Base-by-base conservation (phyloP, 164 flowering plant species). In the Stephania cephalantha region DNA sequence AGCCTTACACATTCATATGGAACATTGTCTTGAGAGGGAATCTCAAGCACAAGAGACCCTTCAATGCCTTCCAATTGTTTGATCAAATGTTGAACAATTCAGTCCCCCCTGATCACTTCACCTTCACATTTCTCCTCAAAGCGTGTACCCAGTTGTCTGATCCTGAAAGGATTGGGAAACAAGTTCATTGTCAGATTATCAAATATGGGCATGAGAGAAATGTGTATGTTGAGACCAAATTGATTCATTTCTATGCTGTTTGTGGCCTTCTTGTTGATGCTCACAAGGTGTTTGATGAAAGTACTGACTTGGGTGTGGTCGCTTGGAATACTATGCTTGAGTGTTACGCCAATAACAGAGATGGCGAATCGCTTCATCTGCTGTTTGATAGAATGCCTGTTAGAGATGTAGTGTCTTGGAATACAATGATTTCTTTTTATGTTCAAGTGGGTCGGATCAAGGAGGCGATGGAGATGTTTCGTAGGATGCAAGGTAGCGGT, bases 101-200 rank as follows among this genome's bases (percentile, higher is more conserved):
- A 9, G 29, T 73, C 29, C 22, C 44, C 22, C 69, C 75, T 42
- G 75, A 73, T 45, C 53, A 73, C 48, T 63, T 61, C 64, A 73
- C 75, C 17, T 73, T 63, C 65, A 73, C 75, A 25, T 61, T 73
- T 61, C 31, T 73, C n/a, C 75, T 73, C 35, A 73, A 73, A 25
- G 69, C 69, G 1, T 73, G 31, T 11, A 63, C 69, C 18, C 69
- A 61, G 20, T 73, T 73, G 25, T 17, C 30, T 29, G 55, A 20
- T 63, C 18, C 18, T 8, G 31, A 15, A 18, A 18, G n/a, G 0
- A 31, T 73, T 9, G 75, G 53, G 3, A 63, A 64, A 22, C 68
- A 61, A 53, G 6, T 73, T 29, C 75, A 73, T 44, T 73, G 75
- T 73, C 69, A 61, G 7, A 46, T 73, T 7, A 12, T 64, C 13